Evolutionary conservation across 257 asterid genomes (phyloP), one percentile per base, ranked within the genome.

Genomic region (Mitragyna speciosa): DNA sequence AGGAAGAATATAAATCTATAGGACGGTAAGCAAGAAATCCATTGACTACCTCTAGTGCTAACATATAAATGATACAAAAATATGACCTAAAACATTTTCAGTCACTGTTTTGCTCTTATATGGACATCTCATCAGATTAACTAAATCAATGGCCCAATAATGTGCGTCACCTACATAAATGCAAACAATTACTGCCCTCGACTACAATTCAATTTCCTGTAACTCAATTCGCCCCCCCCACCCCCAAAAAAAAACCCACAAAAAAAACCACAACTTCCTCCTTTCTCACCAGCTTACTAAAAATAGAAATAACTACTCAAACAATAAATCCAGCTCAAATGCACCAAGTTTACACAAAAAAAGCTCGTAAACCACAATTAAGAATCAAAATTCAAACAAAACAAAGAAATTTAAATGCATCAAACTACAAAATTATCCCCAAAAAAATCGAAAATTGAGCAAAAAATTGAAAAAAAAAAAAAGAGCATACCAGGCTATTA

Each of bases 401-500:
- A 12, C 48, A 41, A 2, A 1, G 8, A 54, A 22, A 28, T 15
- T 20, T 7, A 76, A 70, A 15, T 39, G 28, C 74, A 43, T 41
- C 24, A 75, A 41, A 69, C 17, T 12, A 63, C 19, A 26, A 12
- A 2, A 64, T 0, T 5, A 64, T 4, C 39, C 39, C 2, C 3
- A 36, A 36, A 36, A 36, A 64, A 20, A 64, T 3, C 0, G n/a
- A 43, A 10, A 63, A 17, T 3, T 31, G 70, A 12, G 17, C 28
- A 48, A 45, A 15, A 51, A 49, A 68, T 36, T n/a, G n/a, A n/a
- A 14, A 77, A 30, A 28, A 65, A 73, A 75, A 64, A 41, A 39
- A 69, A 36, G 79, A 81, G 58, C 90, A 72, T 89, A 96, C 99
- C 99, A 96, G 84, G 86, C 93, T 92, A 79, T 92, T 91, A 89